Conservation (phyloP, 2,329 filamentous ascomycete genomes). For the Penicillium sclerotigenum region DNA sequence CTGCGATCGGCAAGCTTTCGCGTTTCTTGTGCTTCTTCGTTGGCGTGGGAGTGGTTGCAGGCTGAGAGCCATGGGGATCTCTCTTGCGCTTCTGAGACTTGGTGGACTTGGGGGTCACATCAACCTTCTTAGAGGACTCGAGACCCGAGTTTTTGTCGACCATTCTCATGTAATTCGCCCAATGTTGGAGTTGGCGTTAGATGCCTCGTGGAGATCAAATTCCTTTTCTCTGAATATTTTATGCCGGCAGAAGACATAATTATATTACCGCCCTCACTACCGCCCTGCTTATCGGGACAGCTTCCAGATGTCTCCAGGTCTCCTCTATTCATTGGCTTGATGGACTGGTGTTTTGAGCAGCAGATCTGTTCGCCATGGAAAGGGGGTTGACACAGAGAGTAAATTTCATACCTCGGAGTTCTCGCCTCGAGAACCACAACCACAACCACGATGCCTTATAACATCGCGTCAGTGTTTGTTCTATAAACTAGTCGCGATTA, state of each 20-base stretch:
- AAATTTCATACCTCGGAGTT: constrained; percentile 10
- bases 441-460: constrained; percentile 59
- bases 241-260: constrained; percentile 22
- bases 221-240: constrained; percentile 19
- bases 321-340: not conserved
- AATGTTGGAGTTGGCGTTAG: constrained; percentile 7
- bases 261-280: not conserved
- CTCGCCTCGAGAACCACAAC: constrained; percentile 18
- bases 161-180: constrained; percentile 36
- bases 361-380: constrained; percentile 22
- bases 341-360: constrained; percentile 2
- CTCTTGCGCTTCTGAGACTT: constrained; percentile 37
- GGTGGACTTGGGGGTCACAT: constrained; percentile 20
- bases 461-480: constrained; percentile 58
- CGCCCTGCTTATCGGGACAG: constrained; percentile 10
- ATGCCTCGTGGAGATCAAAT: constrained; percentile 6
- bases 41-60: constrained; percentile 29
- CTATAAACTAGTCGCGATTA: constrained; percentile 6
- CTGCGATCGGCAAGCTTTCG: constrained; percentile 17
- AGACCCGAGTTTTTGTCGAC: constrained; percentile 47
- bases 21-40: constrained; percentile 40
- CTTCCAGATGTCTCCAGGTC: not conserved
- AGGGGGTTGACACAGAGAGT: not conserved
- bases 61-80: constrained; percentile 27
- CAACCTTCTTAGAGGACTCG: constrained; percentile 38